A percentile compares a stretch with the other conserved stretches of the same genome.
Evolutionary conservation across 2,329 filamentous ascomycete species (phyloP).

Genomic region (Leptographium lundbergii): DNA sequence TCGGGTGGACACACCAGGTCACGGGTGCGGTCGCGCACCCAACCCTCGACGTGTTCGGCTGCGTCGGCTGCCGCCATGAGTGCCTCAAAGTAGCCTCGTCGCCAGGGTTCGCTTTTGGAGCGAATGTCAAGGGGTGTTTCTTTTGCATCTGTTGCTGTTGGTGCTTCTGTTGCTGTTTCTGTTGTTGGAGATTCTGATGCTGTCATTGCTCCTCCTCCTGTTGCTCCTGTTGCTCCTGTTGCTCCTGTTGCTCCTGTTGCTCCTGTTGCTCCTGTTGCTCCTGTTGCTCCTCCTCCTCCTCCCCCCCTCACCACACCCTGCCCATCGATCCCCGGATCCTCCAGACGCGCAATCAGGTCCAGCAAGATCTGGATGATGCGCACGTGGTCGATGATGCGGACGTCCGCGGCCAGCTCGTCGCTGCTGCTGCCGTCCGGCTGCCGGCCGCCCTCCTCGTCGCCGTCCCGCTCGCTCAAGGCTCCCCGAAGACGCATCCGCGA

Average conservation of each 20-base stretch:
- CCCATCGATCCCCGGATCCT: constrained; percentile 58
- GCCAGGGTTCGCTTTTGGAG: constrained; percentile 70
- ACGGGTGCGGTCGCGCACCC: constrained; percentile 56
- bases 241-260: no score
- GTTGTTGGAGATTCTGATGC: no score
- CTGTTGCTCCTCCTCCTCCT: no score
- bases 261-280: no score
- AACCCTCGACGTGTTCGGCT: constrained; percentile 72
- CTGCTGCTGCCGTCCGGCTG: not conserved
- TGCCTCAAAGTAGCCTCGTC: constrained; percentile 71
- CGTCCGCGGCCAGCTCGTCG: constrained; percentile 3
- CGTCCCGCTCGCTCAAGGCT: constrained; percentile 46
- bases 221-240: no score
- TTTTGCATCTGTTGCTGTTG: no score
- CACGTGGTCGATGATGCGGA: constrained; percentile 54
- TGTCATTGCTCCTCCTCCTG: no score
- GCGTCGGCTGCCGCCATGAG: constrained; percentile 66
- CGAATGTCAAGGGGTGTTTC: constrained; percentile 55
- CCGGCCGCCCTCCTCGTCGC: constrained; percentile 30
- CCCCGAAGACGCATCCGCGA: constrained; percentile 57
- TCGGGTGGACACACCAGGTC: constrained; percentile 57
- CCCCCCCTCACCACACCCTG: not conserved
- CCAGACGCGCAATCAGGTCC: constrained; percentile 51
- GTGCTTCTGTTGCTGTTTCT: not conserved
- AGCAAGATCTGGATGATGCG: constrained; percentile 47